Percentiles rank a stretch among this genome's conserved stretches.
phyloP scores from a whole-genome alignment of 2,329 filamentous ascomycete genomes.

The Mycocentrospora acerina region DNA sequence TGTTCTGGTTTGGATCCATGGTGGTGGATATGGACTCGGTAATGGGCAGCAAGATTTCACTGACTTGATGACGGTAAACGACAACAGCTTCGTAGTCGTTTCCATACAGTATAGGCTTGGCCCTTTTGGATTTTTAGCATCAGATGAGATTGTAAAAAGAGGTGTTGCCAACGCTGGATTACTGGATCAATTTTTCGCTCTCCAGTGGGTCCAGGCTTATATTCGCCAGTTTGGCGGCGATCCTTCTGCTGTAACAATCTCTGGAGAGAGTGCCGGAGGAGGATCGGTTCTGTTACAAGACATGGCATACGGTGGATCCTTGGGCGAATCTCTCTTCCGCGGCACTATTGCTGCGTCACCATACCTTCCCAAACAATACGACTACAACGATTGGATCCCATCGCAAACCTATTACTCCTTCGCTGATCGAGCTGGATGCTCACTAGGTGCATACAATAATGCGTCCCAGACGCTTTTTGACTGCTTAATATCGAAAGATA shows the following conservation, averaged over 20 bases:
- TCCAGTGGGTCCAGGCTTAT: constrained; percentile 55
- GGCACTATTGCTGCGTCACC: constrained; percentile 48
- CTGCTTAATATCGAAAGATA: constrained; percentile 44
- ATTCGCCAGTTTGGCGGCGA: constrained; percentile 40
- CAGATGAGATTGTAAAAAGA: constrained; percentile 39
- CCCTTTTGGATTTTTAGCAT: constrained; percentile 48
- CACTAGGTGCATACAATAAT: constrained; percentile 16
- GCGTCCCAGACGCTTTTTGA: constrained; percentile 42
- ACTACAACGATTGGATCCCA: constrained; percentile 50
- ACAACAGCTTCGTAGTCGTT: constrained; percentile 51
- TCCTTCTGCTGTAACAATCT: constrained; percentile 32
- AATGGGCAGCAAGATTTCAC: constrained; percentile 42
- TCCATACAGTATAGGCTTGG: constrained; percentile 54
- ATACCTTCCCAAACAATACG: constrained; percentile 58
- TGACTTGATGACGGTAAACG: constrained; percentile 48
- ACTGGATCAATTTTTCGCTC: constrained; percentile 52
- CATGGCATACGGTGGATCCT: constrained; percentile 36
- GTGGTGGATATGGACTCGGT: constrained; percentile 41
- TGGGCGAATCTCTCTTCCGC: constrained; percentile 37
- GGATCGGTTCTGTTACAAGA: constrained; percentile 43
- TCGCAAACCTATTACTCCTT: constrained; percentile 52
- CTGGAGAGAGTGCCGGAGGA: constrained; percentile 44
- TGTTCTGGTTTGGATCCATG: constrained; percentile 32
- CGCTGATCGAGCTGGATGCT: constrained; percentile 35
- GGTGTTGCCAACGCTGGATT: constrained; percentile 45